Evolutionary conservation across 2,329 filamentous ascomycete species (phyloP).

Genomic region (Alternaria triticimaculans): DNA sequence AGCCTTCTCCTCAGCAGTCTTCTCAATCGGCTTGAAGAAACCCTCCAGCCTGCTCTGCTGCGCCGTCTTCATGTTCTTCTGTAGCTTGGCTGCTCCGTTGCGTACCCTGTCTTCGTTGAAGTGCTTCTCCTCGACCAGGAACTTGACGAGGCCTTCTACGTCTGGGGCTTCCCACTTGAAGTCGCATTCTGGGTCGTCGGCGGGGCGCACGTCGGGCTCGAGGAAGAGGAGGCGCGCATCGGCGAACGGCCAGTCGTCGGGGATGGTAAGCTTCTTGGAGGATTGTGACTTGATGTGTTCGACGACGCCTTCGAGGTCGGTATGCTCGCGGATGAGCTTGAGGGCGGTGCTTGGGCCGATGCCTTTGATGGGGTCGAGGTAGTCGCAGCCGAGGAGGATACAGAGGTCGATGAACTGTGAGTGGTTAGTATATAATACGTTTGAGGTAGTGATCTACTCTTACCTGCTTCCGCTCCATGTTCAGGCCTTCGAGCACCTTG

Average conservation of each 20-base stretch:
- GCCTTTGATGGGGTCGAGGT: slow-evolving; percentile 95
- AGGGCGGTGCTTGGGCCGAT: slow-evolving; percentile 90
- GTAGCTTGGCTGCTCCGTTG: slow-evolving; percentile 74
- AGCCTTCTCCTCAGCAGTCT: slow-evolving; percentile 85
- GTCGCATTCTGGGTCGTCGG: slow-evolving; percentile 86
- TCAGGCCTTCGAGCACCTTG: slow-evolving; percentile 83
- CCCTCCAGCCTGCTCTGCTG: slow-evolving; percentile 93
- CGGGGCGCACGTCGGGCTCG: slow-evolving; percentile 83
- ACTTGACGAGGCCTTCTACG: slow-evolving; percentile 86
- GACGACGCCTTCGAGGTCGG: slow-evolving; percentile 84
- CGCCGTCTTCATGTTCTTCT: slow-evolving; percentile 88
- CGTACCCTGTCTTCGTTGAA: slow-evolving; percentile 96
- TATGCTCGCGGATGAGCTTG: slow-evolving; percentile 92
- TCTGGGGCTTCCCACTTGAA: slow-evolving; percentile 98
- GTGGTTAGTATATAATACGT: slow-evolving; percentile 1
- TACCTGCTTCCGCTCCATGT: slow-evolving; percentile 88
- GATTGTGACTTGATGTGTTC: slow-evolving; percentile 78
- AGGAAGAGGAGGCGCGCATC: slow-evolving; percentile 93
- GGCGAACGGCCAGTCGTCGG: slow-evolving; percentile 95
- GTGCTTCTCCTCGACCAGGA: slow-evolving; percentile 90
- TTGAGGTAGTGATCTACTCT: slow-evolving; percentile 16
- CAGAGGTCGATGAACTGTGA: slow-evolving; percentile 93
- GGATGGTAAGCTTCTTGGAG: slow-evolving; percentile 73
- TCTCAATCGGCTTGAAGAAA: slow-evolving; percentile 93
- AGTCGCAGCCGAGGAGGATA: slow-evolving; percentile 96